Evolutionary conservation across 345 rosid species (phyloP).

Genomic region (Sonneratia caseolaris): DNA sequence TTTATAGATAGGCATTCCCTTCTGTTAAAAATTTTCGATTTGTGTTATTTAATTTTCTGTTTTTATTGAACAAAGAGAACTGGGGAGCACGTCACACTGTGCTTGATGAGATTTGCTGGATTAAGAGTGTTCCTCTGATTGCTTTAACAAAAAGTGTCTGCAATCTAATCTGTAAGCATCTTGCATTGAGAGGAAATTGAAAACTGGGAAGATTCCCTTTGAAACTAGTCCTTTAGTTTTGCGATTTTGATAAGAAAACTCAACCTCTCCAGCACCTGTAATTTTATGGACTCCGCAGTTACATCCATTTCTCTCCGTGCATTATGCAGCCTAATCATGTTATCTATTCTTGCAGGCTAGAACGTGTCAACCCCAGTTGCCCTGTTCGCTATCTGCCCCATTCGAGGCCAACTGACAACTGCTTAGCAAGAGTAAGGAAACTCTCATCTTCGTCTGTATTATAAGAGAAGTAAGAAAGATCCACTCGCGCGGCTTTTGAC

Average conservation of each 20-base stretch:
- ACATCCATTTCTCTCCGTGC: not conserved
- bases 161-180: too few relatives aligned
- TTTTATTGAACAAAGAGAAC: too few relatives aligned
- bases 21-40: not conserved
- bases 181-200: too few relatives aligned
- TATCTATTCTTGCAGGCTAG: conserved; percentile 19
- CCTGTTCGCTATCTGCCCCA: conserved; percentile 35
- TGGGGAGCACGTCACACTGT: too few relatives aligned
- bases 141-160: too few relatives aligned
- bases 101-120: too few relatives aligned
- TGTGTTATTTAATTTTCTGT: too few relatives aligned
- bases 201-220: too few relatives aligned
- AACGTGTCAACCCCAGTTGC: conserved; percentile 32
- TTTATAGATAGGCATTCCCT: not conserved
- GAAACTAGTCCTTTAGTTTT: too few relatives aligned
- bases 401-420: conserved; percentile 54
- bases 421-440: conserved; percentile 32
- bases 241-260: not conserved
- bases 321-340: not conserved
- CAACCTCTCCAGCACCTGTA: not conserved
- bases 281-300: too few relatives aligned
- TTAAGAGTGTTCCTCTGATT: too few relatives aligned
- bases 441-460: not conserved
- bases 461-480: not conserved
- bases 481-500: too few relatives aligned